Conservation (phyloP, 2,329 filamentous ascomycete species). For the Ascomycota sp. region DNA sequence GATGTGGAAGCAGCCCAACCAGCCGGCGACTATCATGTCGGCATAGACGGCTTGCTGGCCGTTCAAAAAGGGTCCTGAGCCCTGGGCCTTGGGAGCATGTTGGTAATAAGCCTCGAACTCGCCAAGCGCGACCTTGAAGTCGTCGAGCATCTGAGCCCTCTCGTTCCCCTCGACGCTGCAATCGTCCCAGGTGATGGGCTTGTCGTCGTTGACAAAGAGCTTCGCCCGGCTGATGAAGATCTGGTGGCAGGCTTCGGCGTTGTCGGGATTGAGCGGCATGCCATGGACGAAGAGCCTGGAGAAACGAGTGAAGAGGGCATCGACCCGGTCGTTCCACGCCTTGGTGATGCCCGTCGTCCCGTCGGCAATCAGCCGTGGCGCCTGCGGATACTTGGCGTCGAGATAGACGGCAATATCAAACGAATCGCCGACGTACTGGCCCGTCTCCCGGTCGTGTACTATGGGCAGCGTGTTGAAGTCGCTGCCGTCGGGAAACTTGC, state of each 20-base stretch:
- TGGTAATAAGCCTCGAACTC: conserved; percentile 13
- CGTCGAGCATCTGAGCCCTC: conserved; percentile 14
- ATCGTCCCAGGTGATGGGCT: conserved; percentile 18
- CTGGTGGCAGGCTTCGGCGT: conserved; percentile 19
- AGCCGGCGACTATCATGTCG: conserved; percentile 33
- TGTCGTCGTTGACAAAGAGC: conserved; percentile 4
- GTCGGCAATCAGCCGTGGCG: conserved; percentile 24
- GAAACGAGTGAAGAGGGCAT: conserved; percentile 28
- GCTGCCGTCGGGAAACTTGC: conserved; percentile 30
- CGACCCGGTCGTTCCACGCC: conserved; percentile 29
- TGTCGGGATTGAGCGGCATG: conserved; percentile 28
- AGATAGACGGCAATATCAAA: conserved; percentile 43
- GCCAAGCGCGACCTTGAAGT: conserved; percentile 19
- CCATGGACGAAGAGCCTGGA: conserved; percentile 15
- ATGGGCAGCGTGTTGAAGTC: conserved; percentile 40
- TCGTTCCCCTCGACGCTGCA: conserved; percentile 16
- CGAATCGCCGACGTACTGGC: conserved; percentile 30
- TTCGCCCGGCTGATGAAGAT: conserved; percentile 26
- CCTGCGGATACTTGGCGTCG: conserved; percentile 24
- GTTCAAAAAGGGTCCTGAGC: conserved; percentile 24
- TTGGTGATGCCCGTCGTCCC: conserved; percentile 19
- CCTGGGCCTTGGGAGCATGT: conserved; percentile 14
- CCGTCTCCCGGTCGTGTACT: conserved; percentile 21
- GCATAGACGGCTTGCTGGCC: conserved; percentile 24
- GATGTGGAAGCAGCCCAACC: conserved; percentile 23